Evolutionary conservation across 2,329 filamentous ascomycete species (phyloP).

Genomic region (Aspergillus fumigatus): DNA sequence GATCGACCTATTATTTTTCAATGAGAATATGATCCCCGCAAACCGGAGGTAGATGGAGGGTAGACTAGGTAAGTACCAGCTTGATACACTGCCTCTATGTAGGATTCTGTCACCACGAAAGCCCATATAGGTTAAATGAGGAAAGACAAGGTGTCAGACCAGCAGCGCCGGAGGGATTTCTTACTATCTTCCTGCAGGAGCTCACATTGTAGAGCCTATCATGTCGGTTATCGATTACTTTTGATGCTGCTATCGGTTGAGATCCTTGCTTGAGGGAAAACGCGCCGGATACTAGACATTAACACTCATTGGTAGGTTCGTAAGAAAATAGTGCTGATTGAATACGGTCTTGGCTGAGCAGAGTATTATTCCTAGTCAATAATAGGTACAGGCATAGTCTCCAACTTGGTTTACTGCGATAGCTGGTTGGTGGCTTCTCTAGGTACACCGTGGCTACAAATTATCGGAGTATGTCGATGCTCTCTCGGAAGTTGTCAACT

Average conservation of each 20-base stretch:
- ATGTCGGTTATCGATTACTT: neutral
- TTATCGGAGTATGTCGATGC: neutral
- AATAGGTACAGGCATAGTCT: neutral
- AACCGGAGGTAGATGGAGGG: neutral
- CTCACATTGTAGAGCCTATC: neutral
- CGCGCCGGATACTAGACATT: neutral
- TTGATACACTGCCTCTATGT: neutral
- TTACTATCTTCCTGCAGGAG: neutral
- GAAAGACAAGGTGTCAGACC: neutral
- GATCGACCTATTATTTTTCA: neutral
- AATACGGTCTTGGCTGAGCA: neutral
- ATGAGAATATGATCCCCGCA: neutral
- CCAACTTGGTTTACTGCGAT: neutral
- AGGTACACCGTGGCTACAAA: neutral
- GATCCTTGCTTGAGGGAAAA: neutral
- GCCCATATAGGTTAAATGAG: neutral
- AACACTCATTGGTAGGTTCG: neutral
- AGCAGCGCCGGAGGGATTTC: neutral
- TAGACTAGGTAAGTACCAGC: too few relatives aligned
- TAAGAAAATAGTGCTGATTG: neutral
- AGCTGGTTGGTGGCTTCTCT: neutral
- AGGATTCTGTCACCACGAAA: neutral
- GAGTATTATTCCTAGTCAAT: neutral
- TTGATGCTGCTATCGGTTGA: neutral
- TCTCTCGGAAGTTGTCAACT: neutral